These are phyloP conservation scores for Pseudohalonectria lignicola DNA, from an alignment of 2,329 filamentous ascomycete species.

Conservation along the genomic window DNA sequence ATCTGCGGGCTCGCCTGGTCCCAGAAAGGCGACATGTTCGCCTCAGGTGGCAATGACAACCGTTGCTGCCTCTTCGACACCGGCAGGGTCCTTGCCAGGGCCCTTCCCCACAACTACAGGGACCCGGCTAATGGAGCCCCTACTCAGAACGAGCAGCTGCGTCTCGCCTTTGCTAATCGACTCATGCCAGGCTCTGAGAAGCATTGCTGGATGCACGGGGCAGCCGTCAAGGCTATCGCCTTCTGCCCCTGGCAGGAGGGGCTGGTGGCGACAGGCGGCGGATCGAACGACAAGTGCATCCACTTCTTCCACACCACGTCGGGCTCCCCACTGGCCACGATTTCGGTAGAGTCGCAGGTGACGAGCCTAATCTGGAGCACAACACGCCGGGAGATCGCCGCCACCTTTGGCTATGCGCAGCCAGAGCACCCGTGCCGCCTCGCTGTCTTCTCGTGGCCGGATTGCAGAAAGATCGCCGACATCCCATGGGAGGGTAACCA, in stretches of 20 bases:
- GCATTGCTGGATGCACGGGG: conserved; percentile 68
- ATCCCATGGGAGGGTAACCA: conserved; percentile 76
- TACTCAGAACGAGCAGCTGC: not conserved
- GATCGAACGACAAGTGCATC: conserved; percentile 88
- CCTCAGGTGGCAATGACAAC: conserved; percentile 90
- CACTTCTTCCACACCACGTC: conserved; percentile 88
- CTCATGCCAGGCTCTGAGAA: conserved; percentile 47
- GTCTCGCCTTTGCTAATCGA: conserved; percentile 1
- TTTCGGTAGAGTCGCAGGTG: conserved; percentile 86
- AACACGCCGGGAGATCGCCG: conserved; percentile 75
- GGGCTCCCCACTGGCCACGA: conserved; percentile 76
- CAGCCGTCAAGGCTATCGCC: conserved; percentile 91
- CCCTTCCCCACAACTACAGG: not conserved
- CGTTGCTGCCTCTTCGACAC: conserved; percentile 71
- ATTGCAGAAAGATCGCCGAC: conserved; percentile 73
- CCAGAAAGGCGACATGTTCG: conserved; percentile 62
- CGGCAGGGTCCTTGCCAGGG: conserved; percentile 36
- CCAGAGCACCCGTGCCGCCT: conserved; percentile 84
- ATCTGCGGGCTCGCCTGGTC: conserved; percentile 93
- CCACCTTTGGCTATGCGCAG: conserved; percentile 87
- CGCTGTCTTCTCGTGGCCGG: conserved; percentile 90
- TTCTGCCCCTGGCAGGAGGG: conserved; percentile 92
- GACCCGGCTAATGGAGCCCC: not conserved
- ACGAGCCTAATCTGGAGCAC: conserved; percentile 87
- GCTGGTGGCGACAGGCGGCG: conserved; percentile 81